Evolutionary conservation across 2,329 filamentous ascomycete genomes (phyloP), one percentile per base, ranked within the genome.

Genomic region (Aureobasidium sp.): DNA sequence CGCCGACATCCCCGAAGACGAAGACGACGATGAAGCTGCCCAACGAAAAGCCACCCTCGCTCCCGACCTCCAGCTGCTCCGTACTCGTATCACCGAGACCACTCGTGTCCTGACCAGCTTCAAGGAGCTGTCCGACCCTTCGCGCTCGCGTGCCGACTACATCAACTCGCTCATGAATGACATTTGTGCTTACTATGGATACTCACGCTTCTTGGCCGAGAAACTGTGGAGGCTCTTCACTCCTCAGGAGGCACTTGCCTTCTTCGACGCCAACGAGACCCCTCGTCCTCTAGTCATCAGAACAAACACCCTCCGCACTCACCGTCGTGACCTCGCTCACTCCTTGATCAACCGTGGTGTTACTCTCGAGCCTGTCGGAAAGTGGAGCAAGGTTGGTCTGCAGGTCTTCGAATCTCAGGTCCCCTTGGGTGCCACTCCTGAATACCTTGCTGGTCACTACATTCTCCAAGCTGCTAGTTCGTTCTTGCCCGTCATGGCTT

Each of bases 251-350:
- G 94, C 94, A 0, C 95, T 97, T 68, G 92, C 92, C 60, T 99
- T 99, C 77, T 97, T 99, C 78, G 94, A 99, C 78, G 93, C 93
- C 69, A 99, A 99, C 85, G 94, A 99, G 78, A 91, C 90, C 32
- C 85, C 91, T 14, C 86, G 94, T 57, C 94, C 94, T 4, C 87
- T 99, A 62, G 94, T 99, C 66, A 95, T 99, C 72, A 87, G 94
- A 71, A 97, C 94, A 65, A 99, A 99, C 77, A 99, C 93, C 9
- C 84, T 99, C 63, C 88, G 91, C 68, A 87, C 85, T 16, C 85
- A 86, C 69, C 79, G 85, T 67, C 78, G 85, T 67, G 92, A 96
- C 65, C 87, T 99, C 21, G 94, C 94, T 10, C 92, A 97, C 74
- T 84, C 92, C 1, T 83, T 97, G 63, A 97, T 97, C 81, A 96